A percentile compares a stretch with the other conserved stretches of the same genome.
Conservation (phyloP, 768 basidiomycete genomes). For the Rhodocollybia butyracea region DNA sequence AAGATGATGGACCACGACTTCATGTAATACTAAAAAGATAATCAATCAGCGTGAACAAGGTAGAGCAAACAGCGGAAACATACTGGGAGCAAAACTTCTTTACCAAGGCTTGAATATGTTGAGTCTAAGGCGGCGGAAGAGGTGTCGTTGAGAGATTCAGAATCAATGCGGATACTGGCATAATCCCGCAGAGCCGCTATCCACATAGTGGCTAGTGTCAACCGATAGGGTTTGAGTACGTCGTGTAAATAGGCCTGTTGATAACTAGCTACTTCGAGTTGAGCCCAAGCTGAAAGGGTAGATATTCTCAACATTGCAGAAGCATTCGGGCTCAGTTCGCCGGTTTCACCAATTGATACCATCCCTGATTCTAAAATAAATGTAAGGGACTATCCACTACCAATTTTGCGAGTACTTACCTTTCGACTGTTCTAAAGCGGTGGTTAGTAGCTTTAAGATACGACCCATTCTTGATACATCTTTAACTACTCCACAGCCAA, state of each 20-base stretch:
- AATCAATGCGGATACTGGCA: slow-evolving; percentile 85
- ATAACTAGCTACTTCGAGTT: slow-evolving; percentile 75
- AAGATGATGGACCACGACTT: slow-evolving; percentile 80
- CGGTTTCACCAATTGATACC: slow-evolving; percentile 81
- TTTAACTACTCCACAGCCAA: slow-evolving; percentile 92
- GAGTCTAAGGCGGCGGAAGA: slow-evolving; percentile 75
- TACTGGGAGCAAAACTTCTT: slow-evolving; percentile 89
- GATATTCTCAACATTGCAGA: slow-evolving; percentile 93
- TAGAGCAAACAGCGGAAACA: slow-evolving; percentile 25
- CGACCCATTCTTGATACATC: slow-evolving; percentile 91
- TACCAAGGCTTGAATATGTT: slow-evolving; percentile 83
- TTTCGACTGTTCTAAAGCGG: slow-evolving; percentile 86
- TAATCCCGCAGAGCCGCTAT: slow-evolving; percentile 88
- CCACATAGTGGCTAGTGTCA: slow-evolving; percentile 80
- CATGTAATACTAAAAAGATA: slow-evolving; percentile 70
- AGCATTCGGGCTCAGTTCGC: slow-evolving; percentile 89
- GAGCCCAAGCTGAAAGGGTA: slow-evolving; percentile 92
- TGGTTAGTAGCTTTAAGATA: slow-evolving; percentile 84
- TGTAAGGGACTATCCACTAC: background rate
- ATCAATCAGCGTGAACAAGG: background rate
- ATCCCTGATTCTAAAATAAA: slow-evolving; percentile 66
- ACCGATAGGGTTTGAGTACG: slow-evolving; percentile 79
- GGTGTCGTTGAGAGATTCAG: slow-evolving; percentile 77
- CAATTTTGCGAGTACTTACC: slow-evolving; percentile 40
- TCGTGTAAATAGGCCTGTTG: slow-evolving; percentile 73